Conservation (phyloP, 768 basidiomycete genomes). For the Leccinum aurantiacum region DNA sequence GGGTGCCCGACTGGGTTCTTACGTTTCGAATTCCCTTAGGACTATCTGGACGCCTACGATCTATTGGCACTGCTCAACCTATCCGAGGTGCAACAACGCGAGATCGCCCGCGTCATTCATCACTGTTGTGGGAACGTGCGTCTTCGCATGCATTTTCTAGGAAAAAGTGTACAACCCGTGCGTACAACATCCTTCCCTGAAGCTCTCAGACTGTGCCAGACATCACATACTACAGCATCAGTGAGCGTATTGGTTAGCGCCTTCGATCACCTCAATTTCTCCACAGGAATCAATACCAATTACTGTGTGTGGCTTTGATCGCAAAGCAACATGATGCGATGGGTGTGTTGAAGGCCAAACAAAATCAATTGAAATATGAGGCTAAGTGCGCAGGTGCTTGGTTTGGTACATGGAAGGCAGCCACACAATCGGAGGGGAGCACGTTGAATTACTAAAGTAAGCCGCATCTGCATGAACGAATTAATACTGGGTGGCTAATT, state of each 20-base stretch:
- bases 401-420: background rate
- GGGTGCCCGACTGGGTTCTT: background rate
- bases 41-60: conserved; percentile 95
- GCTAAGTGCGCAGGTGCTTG: background rate
- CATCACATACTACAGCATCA: background rate
- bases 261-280: background rate
- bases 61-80: conserved; percentile 81
- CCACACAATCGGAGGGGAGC: background rate
- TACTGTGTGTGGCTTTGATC: background rate
- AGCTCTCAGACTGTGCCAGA: no score
- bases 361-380: background rate
- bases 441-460: background rate
- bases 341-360: background rate
- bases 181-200: conserved; percentile 1
- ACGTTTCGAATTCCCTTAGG: conserved; percentile 47
- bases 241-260: background rate
- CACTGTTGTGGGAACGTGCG: conserved; percentile 90
- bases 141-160: conserved; percentile 31
- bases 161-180: conserved; percentile 95
- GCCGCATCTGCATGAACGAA: background rate
- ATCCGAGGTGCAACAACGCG: conserved; percentile 89
- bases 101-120: conserved; percentile 88
- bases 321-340: background rate
- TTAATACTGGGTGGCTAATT: no score
- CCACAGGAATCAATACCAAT: background rate